Conservation (phyloP, 2,329 filamentous ascomycete species). For the Ceratocystis cubensis region DNA sequence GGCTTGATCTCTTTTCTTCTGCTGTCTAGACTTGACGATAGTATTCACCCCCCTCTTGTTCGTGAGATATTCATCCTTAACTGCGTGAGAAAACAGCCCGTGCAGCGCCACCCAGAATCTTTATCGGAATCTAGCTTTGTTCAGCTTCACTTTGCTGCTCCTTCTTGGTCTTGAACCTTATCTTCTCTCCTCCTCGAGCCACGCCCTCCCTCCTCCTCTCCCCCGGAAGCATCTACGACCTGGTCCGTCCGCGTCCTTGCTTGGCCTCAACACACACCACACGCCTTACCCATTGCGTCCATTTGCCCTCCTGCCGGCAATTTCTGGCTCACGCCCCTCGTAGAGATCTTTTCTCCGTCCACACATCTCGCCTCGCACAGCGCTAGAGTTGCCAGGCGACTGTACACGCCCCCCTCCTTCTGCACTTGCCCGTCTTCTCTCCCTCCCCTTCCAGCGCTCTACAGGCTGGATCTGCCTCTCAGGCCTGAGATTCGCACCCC, state of each 20-base stretch:
- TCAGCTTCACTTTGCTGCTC: constrained; percentile 2
- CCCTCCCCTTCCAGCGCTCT: neutral
- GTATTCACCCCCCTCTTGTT: constrained; percentile 2
- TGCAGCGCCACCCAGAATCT: neutral
- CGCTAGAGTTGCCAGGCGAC: neutral
- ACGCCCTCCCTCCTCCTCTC: constrained; percentile 6
- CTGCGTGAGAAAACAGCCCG: neutral
- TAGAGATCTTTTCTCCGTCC: neutral
- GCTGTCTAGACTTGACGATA: neutral
- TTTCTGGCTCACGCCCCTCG: neutral
- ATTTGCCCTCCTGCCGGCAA: neutral
- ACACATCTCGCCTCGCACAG: constrained; percentile 1
- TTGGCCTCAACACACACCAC: neutral
- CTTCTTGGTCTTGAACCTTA: constrained; percentile 8
- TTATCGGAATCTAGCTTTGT: neutral
- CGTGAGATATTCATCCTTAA: neutral
- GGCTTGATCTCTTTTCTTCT: constrained; percentile 8
- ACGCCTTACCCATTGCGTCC: neutral
- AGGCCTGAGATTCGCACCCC: neutral
- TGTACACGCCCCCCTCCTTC: constrained; percentile 6
- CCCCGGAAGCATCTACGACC: constrained; percentile 4
- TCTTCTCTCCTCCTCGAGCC: constrained; percentile 11
- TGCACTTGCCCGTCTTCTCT: neutral
- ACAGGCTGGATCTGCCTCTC: neutral
- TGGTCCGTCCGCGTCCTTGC: neutral